Base-by-base conservation (phyloP, 495 filamentous ascomycete genomes). In the Chaetomium cochliodes region DNA sequence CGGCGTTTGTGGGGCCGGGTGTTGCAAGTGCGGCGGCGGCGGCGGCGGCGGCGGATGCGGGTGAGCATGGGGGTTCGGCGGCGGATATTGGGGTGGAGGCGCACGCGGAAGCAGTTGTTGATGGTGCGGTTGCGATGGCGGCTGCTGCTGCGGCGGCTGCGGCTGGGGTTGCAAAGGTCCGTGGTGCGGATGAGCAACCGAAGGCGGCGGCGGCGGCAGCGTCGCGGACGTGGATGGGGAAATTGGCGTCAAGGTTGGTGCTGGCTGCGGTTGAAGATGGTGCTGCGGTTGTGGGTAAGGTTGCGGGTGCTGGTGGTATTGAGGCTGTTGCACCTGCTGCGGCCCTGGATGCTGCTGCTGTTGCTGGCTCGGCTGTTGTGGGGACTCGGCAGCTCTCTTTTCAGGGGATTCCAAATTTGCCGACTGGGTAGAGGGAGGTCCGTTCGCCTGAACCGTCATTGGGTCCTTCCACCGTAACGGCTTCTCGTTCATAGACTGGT, bases 381-480 rank as follows among this genome's bases (percentile, higher is more conserved):
- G 65, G 18, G 66, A 58, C 30, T 39, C 41, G 54, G 12, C 13
- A 61, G 30, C 2, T 11, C 37, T 22, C 16, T 22, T 33, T 13
- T 28, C 26, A 26, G 63, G 37, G 15, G 64, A 15, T 28, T 57
- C 51, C 18, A 58, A 16, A 62, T 67, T 69, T 44, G 58, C 66
- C 37, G 64, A 66, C 37, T 69, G 60, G 49, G 65, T 50, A 30
- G 64, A 54, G 20, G 64, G n/a, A 25, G 46, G 46, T 20, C 16
- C n/a, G 46, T 50, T 50, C 18, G 16, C 46, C 16, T 50, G 46
- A 20, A 50, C 46, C 18, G 46, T 65, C 42, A 69, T 67, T 55
- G 69, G 70, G 20, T 67, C 69, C 54, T 49, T 56, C 69, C 66
- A 68, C 11, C 69, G 64, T 30, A 69, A 26, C 23, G 50, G 42